Base-by-base conservation (phyloP, 2,329 filamentous ascomycete species). In the Aphanocladium album region DNA sequence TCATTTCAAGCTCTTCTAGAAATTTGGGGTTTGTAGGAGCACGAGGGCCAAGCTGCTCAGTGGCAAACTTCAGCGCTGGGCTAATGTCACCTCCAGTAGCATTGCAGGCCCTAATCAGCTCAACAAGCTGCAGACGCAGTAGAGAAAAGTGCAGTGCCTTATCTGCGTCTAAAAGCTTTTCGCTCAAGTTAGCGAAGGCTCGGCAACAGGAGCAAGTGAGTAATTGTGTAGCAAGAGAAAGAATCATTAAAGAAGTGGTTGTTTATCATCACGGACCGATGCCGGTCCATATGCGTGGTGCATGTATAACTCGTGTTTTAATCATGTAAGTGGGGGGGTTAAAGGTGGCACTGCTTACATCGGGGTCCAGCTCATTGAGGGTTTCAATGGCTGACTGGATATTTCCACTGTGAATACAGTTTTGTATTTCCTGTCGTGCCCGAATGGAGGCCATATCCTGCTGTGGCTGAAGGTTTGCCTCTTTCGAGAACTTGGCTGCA, bases 261-360 rank as follows among this genome's bases (percentile, higher is more conserved):
- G 57, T 81, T 88, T 86, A 83, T 98, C 93, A 96, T 96, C 95
- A 95, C 85, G 77, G 85, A 87, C 85, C 81, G 81, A 87, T 86
- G 83, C 51, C 56, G 56, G 49, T 35, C 60, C 82, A 85, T 98
- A 95, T 91, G 95, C 92, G 95, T 99, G 95, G 95, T 99, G 95
- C 95, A 99, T 99, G 93, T 83, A 96, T 87, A 93, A 89, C 83
- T 83, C 80, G 71, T 74, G 71, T 82, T 90, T 81, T 96, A 96
- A 99, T 99, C 95, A 95, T 93, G 77, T 84, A 82, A 63, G 43
- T 53, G 21, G 17, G 17, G 23, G 17, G 39, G 37, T 5, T 2
- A 57, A 55, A n/a, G 17, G 12, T 30, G 21, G 47, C 30, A 9
- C 30, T 14, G 72, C 90, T 77, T 87, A 99, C 95, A 84, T 95